Conservation (phyloP, 495 filamentous ascomycete genomes). For the Aspergillus kassunensis region DNA sequence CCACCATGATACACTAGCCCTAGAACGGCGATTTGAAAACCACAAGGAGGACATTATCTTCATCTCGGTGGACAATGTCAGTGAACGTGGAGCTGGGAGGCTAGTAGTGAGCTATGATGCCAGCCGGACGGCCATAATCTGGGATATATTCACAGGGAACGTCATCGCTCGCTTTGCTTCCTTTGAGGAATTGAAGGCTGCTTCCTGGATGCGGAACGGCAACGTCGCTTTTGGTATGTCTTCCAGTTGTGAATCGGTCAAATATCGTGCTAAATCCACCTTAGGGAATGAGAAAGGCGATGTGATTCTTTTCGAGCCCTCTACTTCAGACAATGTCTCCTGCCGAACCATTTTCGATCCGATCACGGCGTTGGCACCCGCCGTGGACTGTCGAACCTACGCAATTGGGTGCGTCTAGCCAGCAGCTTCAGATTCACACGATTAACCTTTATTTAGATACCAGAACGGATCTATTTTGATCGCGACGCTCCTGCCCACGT, state of each 20-base stretch:
- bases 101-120: conserved; percentile 91
- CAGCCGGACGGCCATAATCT: conserved; percentile 89
- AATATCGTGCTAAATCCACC: conserved; percentile 2
- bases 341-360: conserved; percentile 91
- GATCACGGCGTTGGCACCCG: conserved; percentile 85
- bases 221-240: conserved; percentile 86
- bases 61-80: conserved; percentile 87
- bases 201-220: conserved; percentile 95
- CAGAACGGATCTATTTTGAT: conserved; percentile 93
- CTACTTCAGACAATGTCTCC: conserved; percentile 88
- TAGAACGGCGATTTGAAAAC: conserved; percentile 81
- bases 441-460: conserved; percentile 55
- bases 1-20: conserved; percentile 85
- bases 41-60: conserved; percentile 76
- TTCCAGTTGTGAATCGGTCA: not conserved
- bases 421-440: not conserved
- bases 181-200: conserved; percentile 79
- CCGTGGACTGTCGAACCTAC: conserved; percentile 91
- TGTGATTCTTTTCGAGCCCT: conserved; percentile 90
- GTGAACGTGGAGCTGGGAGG: conserved; percentile 78
- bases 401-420: conserved; percentile 72
- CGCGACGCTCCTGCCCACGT: conserved; percentile 81
- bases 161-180: conserved; percentile 86
- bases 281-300: conserved; percentile 85
- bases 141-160: conserved; percentile 90